Evolutionary conservation across 2,329 filamentous ascomycete species (phyloP).

Genomic region (Aureobasidium sp.): DNA sequence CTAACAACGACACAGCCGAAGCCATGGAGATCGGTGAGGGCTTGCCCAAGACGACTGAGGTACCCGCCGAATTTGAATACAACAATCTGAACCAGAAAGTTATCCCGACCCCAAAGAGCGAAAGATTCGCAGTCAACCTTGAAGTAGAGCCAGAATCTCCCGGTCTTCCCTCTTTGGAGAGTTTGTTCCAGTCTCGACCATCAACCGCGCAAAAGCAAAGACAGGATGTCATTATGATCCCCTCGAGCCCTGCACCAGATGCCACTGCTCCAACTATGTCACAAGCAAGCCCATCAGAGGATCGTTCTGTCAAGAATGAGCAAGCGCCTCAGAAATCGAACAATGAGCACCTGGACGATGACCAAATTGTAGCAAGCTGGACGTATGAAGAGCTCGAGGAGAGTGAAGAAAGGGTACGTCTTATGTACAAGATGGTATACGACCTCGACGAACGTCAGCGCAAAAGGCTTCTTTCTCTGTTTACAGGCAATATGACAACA

Average conservation of each 20-base stretch:
- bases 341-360: constrained; percentile 18
- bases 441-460: not conserved
- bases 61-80: not conserved
- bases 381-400: constrained; percentile 32
- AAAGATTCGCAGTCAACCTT: not conserved
- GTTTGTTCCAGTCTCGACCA: not conserved
- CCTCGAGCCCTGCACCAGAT: not conserved
- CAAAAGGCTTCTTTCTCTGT: constrained; percentile 21
- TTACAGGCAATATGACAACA: constrained; percentile 42
- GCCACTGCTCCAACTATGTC: not conserved
- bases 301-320: not conserved
- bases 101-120: not conserved
- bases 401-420: constrained; percentile 32
- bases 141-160: not conserved
- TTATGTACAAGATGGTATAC: constrained; percentile 14
- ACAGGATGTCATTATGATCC: not conserved
- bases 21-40: not conserved
- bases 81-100: not conserved
- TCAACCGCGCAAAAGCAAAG: not conserved
- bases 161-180: not conserved
- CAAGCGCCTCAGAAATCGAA: not conserved
- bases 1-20: not conserved
- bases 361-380: constrained; percentile 25
- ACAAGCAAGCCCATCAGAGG: not conserved
- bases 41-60: not conserved